Evolutionary conservation across 2,329 filamentous ascomycete genomes (phyloP), one percentile per base, ranked within the genome.

Genomic region (Botrytis sinoallii): DNA sequence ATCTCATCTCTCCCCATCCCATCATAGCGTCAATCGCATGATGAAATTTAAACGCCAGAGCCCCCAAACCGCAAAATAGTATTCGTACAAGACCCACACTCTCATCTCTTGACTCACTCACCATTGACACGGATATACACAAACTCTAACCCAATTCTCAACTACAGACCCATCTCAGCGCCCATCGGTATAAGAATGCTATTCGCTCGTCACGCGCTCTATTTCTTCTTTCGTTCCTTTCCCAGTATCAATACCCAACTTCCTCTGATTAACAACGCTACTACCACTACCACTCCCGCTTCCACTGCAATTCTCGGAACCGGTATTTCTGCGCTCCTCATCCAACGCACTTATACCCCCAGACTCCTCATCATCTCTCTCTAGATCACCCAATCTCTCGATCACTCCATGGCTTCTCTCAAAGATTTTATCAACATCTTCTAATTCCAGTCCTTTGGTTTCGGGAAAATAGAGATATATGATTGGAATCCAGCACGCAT

Each of bases 401-500:
- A n/a, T 9, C 18, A 14, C 25, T 14, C 25, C 35, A 16, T 32
- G 16, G 0, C 7, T n/a, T 14, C 32, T 57, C 46, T 20, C 42
- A 64, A 73, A 70, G 8, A 73, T 8, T 3, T 46, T 9, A 64
- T 79, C 88, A 84, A 92, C 89, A 78, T 91, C 90, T 77, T 92
- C 90, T 0, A 92, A 84, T 0, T 88, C 88, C 2, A 91, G 81
- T 0, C 88, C 85, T 79, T 90, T 91, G 0, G 90, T 91, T 81
- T 92, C 89, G 0, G 89, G 89, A 4, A 90, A 90, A 77, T 89
- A 86, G 79, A 89, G 89, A 83, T 86, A 91, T 61, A 91, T 86
- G 64, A 90, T 89, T 0, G 83, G 83, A 25, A 84, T 81, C 57
- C 80, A 78, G 40, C 79, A 61, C 1, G 79, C 77, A 48, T 80